Evolutionary conservation across 108 stramenopile species (phyloP), one percentile per base, ranked within the genome.

Genomic region (Cyclotella baltica): DNA sequence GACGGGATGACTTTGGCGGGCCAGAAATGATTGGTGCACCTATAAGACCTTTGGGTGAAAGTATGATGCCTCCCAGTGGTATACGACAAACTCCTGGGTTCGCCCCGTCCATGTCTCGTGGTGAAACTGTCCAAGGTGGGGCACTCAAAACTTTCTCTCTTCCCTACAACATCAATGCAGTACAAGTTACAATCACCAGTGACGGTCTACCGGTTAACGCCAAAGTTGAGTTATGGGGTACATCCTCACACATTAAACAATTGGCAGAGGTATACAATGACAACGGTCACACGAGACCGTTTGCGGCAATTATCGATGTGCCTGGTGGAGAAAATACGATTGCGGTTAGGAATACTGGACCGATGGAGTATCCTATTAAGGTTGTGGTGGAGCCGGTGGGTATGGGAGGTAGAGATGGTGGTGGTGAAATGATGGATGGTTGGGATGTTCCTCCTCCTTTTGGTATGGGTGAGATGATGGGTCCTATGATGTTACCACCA

Each of bases 231-330:
- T 38, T 83, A 36, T 72, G 75, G 80, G 75, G 76, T 2, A 77
- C 75, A 18, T 23, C 38, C 8, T 38, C 62, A 15, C 75, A 75
- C 29, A 72, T 70, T 20, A 81, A 81, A 52, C 80, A 81, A 53
- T 25, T 81, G 47, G 76, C 76, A 20, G 81, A 83, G 31, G 43
- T 83, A 15, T 83, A 83, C 51, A 83, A 77, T 72, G 74, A 83
- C 23, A 63, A 81, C 29, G 81, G 81, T 19, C 53, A 56, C 19
- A 71, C 29, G 5, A 40, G 80, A 29, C 80, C 80, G 15, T 83
- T 83, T 30, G 35, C 65, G 8, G 68, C 62, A 18, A 77, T 76
- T 34, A 58, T 83, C 28, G 74, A 75, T 62, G 28, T 62, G 13
- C 76, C 81, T 18, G 81, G 81, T 43, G 69, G 72, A 16, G 34